Evolutionary conservation across 179 eudicot species (phyloP), one percentile per base, ranked within the genome.

Genomic region (Beta corolliflora): DNA sequence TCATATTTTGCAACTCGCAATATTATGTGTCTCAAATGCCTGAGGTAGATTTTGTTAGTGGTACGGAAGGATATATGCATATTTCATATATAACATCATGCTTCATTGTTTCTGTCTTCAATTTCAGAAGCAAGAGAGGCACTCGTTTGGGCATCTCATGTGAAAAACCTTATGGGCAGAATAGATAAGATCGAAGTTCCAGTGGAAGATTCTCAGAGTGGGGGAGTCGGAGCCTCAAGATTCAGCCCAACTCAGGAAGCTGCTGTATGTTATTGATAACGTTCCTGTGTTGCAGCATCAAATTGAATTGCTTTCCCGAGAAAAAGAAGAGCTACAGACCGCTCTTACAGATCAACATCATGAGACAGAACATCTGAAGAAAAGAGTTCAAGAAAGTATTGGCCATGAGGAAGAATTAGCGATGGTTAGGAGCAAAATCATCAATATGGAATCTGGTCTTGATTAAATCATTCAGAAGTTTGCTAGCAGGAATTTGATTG

Each of bases 301-400:
- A 78, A 80, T 88, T 55, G 80, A 76, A 78, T 82, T 81, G 72
- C 86, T 94, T 70, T 85, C 93, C 71, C 89, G 77, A 75, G 92
- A 92, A 73, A 92, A 88, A 59, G 90, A 89, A 81, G 86, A 92
- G 76, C 87, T 94, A 69, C 91, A 90, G 83, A 86, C 90, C 77
- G 84, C 82, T 48, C 85, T 92, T 82, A 85, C 85, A 48, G 80
- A 83, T 77, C 94, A 88, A 81, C 80, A 78, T 84, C 85, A 66
- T 58, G 93, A 96, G 88, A 88, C 86, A 56, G 92, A 91, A 78
- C 82, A 81, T 82, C 82, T 91, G 87, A 87, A 87, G 87, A 90
- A 86, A 86, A 87, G 83, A 83, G 79, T 83, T 67, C 87, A 83
- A 87, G 82, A 84, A 71, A 81, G 86, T 59, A 14, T 50, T 74